Base-by-base conservation (phyloP, 768 basidiomycete genomes). In the Omphalotus guepiniiformis region DNA sequence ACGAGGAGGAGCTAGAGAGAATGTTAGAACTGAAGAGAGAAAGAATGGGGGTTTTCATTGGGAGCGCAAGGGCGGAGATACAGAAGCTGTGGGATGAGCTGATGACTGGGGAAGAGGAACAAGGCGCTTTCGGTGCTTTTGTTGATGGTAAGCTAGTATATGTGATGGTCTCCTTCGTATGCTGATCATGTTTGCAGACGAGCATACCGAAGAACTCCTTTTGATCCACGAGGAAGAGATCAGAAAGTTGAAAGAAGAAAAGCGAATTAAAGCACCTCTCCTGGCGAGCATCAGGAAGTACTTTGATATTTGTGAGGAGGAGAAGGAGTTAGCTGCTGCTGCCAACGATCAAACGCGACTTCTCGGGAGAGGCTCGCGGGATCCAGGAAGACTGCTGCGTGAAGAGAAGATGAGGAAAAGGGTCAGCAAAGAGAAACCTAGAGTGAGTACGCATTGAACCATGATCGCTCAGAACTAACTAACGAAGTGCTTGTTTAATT, bases 331-430 rank as follows among this genome's bases (percentile, higher is more conserved):
- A 23, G 88, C 84, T 34, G 82, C 80, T 2, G 78, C 85, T 3
- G 88, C 89, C 2, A 74, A 79, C 27, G 93, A 95, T 58, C 90
- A 93, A 58, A 80, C 78, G 13, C 79, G 93, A 30, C 70, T 95
- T 6, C 77, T 88, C 3, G 90, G 90, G 13, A 77, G 89, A 58
- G 90, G 89, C 22, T 70, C 83, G 3, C 75, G 91, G 47, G 88
- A 93, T 70, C 87, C 92, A 4, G 92, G 92, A 5, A 73, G 91
- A 16, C 66, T 99, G 28, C 67, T 97, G 43, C 78, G 91, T 50
- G 95, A 99, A 65, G 95, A 97, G 71, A 96, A 96, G 75, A 92
- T 95, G 85, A 77, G 95, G 45, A 98, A 97, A 64, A 75, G 94
- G 23, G 93, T 99, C 12, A 76, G 75, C 48, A 88, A 90, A 62